phyloP scores from a whole-genome alignment of 768 basidiomycete genomes.

The Agrocybe praecox region DNA sequence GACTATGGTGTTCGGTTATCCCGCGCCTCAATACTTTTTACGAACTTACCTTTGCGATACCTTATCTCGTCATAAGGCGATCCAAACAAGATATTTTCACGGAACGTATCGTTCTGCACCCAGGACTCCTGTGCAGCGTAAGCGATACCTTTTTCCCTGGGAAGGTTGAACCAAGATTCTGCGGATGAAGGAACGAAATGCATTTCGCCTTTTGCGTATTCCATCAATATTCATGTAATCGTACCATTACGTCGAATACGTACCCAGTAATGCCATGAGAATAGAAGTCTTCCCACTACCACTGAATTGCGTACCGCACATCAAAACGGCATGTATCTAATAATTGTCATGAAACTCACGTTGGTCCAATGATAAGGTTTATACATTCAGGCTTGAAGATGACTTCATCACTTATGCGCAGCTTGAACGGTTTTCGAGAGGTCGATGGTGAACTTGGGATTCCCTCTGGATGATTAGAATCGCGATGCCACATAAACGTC shows the following conservation, averaged over 20 bases:
- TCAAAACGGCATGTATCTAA: too few species aligned
- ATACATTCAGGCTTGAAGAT: constrained; percentile 53
- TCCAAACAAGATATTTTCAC: constrained; percentile 86
- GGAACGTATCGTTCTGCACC: constrained; percentile 81
- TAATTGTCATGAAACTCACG: constrained; percentile 23
- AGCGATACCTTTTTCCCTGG: constrained; percentile 67
- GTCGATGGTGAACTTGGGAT: constrained; percentile 32
- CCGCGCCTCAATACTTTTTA: too few species aligned
- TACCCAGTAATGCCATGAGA: constrained; percentile 57
- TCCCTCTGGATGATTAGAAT: constrained; percentile 23
- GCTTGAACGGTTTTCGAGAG: constrained; percentile 43
- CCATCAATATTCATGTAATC: neutral
- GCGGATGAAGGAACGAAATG: constrained; percentile 55
- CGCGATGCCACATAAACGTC: constrained; percentile 53
- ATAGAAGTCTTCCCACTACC: constrained; percentile 63
- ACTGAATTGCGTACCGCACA: constrained; percentile 2
- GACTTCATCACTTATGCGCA: constrained; percentile 54
- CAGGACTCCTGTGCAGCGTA: constrained; percentile 87
- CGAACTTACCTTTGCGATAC: constrained; percentile 56
- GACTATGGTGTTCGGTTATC: constrained; percentile 28
- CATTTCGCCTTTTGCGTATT: constrained; percentile 52
- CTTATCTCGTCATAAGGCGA: constrained; percentile 74
- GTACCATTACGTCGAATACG: neutral
- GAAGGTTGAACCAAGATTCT: constrained; percentile 70
- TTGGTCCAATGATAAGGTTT: constrained; percentile 61